Evolutionary conservation across 1,139 yeast genomes (phyloP), one percentile per base, ranked within the genome.

Genomic region (Yamadazyma diddensiae): DNA sequence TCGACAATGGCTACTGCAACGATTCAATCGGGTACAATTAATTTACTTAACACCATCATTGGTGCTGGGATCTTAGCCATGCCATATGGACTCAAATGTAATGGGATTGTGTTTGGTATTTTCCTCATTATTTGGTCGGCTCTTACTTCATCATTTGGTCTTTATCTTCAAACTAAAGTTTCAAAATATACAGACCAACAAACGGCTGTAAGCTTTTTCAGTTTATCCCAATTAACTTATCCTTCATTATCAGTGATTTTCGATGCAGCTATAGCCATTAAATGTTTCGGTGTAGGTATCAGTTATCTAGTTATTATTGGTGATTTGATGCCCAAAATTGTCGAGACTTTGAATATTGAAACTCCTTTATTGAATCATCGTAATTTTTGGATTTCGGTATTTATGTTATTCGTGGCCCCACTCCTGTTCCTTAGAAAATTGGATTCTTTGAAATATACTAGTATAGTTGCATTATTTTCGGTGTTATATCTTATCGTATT

Each of bases 201-300:
- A 30, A 74, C 70, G 1, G 67, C 73, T 10, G 77, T 73, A 9
- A 67, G 76, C 13, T 74, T 71, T 47, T 74, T 73, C 47, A 63
- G 77, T 34, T 59, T 74, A 38, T 66, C 78, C 9, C 77, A 73
- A 44, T 54, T 73, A 45, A 74, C 80, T 0, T 73, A 73, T 39
- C 80, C 80, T 1, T 71, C 70, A 24, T 57, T 73, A 24, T 56
- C 62, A n/a, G 55, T 59, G 9, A 47, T 59, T 6, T 71, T 70
- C 32, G 78, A 76, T 46, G 53, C 69, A 16, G 80, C 81, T 31
- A 76, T 77, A 29, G 72, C 77, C 24, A 64, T 74, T 36, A 77
- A 77, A 55, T 82, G 90, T 49, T 90, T 85, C 61, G 98, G 98
- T 10, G 97, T 88, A 5, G 92, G 94, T 2, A 77, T 92, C 10